A percentile compares a stretch with the other conserved stretches of the same genome.
Evolutionary conservation across 2,329 filamentous ascomycete genomes (phyloP).

Genomic region (Sordariomycetes sp.): DNA sequence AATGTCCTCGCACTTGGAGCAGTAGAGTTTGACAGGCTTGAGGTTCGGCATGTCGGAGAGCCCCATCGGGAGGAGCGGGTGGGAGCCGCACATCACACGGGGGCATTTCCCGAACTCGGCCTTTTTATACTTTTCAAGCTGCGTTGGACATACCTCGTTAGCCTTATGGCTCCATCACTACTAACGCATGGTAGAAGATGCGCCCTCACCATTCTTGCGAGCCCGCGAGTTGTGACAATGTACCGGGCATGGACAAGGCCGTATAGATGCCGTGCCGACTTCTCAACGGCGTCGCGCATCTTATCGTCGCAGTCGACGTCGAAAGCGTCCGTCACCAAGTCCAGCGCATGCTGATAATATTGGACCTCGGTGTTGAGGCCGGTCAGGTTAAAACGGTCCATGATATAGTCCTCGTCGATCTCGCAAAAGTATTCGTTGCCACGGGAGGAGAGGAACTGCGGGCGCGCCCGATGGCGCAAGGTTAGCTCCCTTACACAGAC

Average conservation of each 20-base stretch:
- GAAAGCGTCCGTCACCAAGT: constrained; percentile 95
- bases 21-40: constrained; percentile 94
- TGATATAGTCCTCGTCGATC: constrained; percentile 97
- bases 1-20: constrained; percentile 90
- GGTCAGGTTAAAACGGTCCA: constrained; percentile 94
- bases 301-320: constrained; percentile 98
- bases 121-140: constrained; percentile 99
- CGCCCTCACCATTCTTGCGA: constrained; percentile 80
- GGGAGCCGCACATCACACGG: constrained; percentile 84
- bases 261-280: constrained; percentile 89
- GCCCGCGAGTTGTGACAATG: constrained; percentile 85
- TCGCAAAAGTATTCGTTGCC: constrained; percentile 99
- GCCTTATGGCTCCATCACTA: neutral
- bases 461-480: constrained; percentile 7
- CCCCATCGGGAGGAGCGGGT: constrained; percentile 89
- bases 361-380: constrained; percentile 95
- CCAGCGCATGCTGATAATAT: constrained; percentile 97
- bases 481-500: neutral
- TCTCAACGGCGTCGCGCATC: constrained; percentile 95
- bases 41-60: constrained; percentile 78
- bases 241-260: constrained; percentile 93
- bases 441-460: constrained; percentile 88
- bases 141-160: neutral
- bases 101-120: constrained; percentile 97
- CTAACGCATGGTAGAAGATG: neutral